Evolutionary conservation across 345 rosid species (phyloP).

Genomic region (Luvunga scandens): DNA sequence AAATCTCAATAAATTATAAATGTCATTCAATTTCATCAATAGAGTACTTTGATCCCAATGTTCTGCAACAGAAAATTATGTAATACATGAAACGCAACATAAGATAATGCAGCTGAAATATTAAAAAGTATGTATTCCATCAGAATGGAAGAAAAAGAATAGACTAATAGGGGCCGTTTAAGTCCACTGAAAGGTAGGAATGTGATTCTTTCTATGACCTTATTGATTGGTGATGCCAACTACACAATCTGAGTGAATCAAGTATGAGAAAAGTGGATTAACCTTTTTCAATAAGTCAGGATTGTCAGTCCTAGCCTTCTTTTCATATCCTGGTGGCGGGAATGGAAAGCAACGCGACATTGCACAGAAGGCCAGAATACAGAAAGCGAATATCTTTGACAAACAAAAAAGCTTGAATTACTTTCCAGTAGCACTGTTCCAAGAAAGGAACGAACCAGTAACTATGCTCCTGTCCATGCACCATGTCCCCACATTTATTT

Average conservation of each 20-base stretch:
- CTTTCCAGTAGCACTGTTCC: slow-evolving; percentile 46
- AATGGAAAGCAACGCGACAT: slow-evolving; percentile 99
- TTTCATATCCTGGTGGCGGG: slow-evolving; percentile 96
- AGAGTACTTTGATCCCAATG: background rate
- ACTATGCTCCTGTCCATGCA: slow-evolving; percentile 59
- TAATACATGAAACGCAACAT: background rate
- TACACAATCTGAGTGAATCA: background rate
- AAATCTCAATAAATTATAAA: background rate
- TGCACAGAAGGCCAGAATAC: slow-evolving; percentile 36
- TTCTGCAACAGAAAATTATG: background rate
- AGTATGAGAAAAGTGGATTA: slow-evolving; percentile 20
- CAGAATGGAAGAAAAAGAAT: background rate
- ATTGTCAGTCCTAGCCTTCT: slow-evolving; percentile 59
- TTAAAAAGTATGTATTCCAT: background rate
- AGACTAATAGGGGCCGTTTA: no score
- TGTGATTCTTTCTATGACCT: no score
- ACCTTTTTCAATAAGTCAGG: slow-evolving; percentile 72
- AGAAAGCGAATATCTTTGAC: slow-evolving; percentile 20
- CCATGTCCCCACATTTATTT: slow-evolving; percentile 61
- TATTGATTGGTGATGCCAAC: background rate
- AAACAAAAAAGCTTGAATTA: slow-evolving; percentile 34
- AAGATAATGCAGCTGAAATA: background rate
- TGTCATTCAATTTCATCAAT: background rate
- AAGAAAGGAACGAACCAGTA: slow-evolving; percentile 45
- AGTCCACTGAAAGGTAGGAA: no score